Conservation (phyloP, 371 early-diverging fungal species). For the Encephalitozoon hellem region DNA sequence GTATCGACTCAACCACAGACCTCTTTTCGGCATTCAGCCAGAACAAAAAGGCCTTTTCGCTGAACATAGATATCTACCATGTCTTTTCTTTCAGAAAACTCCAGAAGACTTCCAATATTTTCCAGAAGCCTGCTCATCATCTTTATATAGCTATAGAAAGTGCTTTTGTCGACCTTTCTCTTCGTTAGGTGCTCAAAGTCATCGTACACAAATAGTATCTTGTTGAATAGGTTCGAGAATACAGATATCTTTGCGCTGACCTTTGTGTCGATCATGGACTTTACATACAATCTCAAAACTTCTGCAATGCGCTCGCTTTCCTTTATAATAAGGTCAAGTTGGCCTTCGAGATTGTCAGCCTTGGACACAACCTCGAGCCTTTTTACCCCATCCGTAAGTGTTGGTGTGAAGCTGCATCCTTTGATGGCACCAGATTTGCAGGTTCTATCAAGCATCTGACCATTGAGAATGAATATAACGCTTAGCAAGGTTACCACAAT, state of each 20-base stretch:
- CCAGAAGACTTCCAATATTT: conserved; percentile 8
- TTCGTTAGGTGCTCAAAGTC: conserved; percentile 38
- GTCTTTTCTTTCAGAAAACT: background rate
- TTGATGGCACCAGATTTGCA: conserved; percentile 28
- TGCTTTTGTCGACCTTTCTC: conserved; percentile 28
- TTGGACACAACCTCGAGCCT: background rate
- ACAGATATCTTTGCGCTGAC: conserved; percentile 10
- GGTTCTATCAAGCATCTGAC: conserved; percentile 38
- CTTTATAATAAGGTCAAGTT: background rate
- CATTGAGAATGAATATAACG: conserved; percentile 13
- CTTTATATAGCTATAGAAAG: conserved; percentile 24
- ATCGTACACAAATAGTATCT: conserved; percentile 44
- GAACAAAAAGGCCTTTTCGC: conserved; percentile 2
- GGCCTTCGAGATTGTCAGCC: background rate
- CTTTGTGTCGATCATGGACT: background rate
- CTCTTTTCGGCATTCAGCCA: conserved; percentile 34
- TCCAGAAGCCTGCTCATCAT: conserved; percentile 32
- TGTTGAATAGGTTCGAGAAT: conserved; percentile 41
- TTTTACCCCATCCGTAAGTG: background rate
- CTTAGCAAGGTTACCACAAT: background rate
- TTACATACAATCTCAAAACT: conserved; percentile 7
- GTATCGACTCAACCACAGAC: background rate
- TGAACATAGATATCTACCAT: conserved; percentile 23
- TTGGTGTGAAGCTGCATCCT: conserved; percentile 15
- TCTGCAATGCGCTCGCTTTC: background rate